Base-by-base conservation (phyloP, 2,329 filamentous ascomycete genomes). In the Microdochium nivale region DNA sequence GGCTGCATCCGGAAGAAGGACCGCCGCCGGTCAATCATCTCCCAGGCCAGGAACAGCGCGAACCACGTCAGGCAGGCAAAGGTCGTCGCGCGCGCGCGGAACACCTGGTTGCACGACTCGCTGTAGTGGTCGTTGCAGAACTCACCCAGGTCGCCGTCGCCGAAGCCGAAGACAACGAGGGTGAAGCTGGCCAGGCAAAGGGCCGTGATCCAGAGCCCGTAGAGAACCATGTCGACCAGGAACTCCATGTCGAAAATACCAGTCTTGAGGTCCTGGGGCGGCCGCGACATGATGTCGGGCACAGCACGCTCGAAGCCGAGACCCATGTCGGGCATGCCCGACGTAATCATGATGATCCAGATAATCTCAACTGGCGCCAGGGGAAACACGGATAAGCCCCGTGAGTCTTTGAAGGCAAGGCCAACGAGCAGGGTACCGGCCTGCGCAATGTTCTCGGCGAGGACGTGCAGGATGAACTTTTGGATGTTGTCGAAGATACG, bases 261-360 rank as follows among this genome's bases (percentile, higher is more conserved):
- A 0, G 75, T 66, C 44, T 72, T 71, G 16, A 85, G 67, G 61
- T 75, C 75, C 55, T 87, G 84, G 0, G 87, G 87, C 1, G 85
- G 84, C 0, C 86, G 77, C 27, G 70, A 64, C 70, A 90, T 81
- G 55, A 90, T 83, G 62, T 87, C 84, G 0, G 84, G 78, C 0
- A 83, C 81, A 0, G 86, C 84, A 40, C 75, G 70, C 68, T 90
- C 86, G 67, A 88, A 85, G 3, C 87, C 86, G 3, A 90, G 74
- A 55, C 87, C 87, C 81, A 90, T 88, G 57, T 88, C 87, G 1
- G 86, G 86, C 58, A 89, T 74, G 21, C 81, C 83, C 47, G 83
- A 87, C 0, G 86, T 90, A 50, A 88, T 78, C 84, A 90, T 89
- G 64, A 89, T 89, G 57, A 90, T 84, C 87, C 86, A 90, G 48